These are phyloP conservation scores for Carex myosuroides DNA, from an alignment of 176 grass and related monocot species.

Conservation along the genomic window DNA sequence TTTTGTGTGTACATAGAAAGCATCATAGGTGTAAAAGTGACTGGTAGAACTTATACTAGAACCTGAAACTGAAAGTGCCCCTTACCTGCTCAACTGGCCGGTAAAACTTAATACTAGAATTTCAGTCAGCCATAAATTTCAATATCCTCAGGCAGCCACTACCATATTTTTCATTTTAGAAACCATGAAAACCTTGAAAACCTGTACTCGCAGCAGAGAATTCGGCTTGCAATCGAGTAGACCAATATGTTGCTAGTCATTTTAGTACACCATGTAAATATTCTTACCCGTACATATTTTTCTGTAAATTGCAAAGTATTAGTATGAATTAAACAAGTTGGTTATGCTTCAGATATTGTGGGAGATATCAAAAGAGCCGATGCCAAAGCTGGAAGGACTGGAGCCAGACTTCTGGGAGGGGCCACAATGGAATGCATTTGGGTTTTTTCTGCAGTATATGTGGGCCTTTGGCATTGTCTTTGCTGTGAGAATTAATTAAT, in stretches of 20 bases:
- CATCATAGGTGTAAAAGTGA: neutral
- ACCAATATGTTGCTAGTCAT: neutral
- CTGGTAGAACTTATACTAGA: neutral
- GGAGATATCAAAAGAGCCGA: conserved; percentile 70
- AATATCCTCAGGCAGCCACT: neutral
- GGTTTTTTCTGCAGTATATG: conserved; percentile 81
- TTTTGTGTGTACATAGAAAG: neutral
- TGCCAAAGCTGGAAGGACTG: conserved; percentile 56
- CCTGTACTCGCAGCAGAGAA: neutral
- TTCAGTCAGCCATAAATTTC: neutral
- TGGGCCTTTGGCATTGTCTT: conserved; percentile 93
- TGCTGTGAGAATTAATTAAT: conserved; percentile 37
- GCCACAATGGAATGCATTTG: conserved; percentile 41
- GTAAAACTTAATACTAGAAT: neutral
- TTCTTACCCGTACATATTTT: neutral
- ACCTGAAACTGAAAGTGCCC: neutral
- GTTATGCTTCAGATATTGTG: conserved; percentile 48
- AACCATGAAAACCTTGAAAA: neutral
- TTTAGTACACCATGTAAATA: neutral
- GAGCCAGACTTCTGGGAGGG: conserved; percentile 75
- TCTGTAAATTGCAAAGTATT: neutral
- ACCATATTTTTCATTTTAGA: neutral
- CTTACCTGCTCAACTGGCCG: neutral
- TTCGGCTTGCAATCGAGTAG: neutral
- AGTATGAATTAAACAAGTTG: neutral